Base-by-base conservation (phyloP, 208 protist genomes). In the Wallacemonas sp. region DNA sequence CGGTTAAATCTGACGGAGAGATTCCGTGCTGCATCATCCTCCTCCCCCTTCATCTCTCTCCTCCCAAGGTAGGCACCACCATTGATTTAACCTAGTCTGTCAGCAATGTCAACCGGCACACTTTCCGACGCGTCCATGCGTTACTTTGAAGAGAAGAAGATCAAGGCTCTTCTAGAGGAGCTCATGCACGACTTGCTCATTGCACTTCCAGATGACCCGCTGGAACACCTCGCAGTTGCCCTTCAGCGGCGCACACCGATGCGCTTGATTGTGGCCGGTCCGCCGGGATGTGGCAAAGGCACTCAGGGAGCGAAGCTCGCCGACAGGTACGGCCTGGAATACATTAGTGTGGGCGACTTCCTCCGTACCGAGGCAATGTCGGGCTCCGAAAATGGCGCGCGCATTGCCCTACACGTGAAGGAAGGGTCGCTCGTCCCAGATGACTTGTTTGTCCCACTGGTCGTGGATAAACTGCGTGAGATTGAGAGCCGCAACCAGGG, bases 211-310 rank as follows among this genome's bases (percentile, higher is more conserved):
- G 76, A 83, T 3, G 77, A 93, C 45, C 89, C 89, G 0, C 77
- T 95, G 0, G 65, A 68, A 22, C 90, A 79, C 60, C 71, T 95
- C 1, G 68, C 82, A 34, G 42, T 68, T 29, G 50, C 65, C 15
- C 73, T 94, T 27, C 68, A 81, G 41, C 63, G 55, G 17, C 63
- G 60, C 0, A 85, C 79, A 0, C 78, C 75, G 1, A 59, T 89
- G 13, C 77, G 77, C 22, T 44, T 97, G 9, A 84, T 96, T 21
- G 30, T 97, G n/a, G 34, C 78, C 0, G 97, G 97, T 0, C 75
- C 85, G 0, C 87, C 91, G 0, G 94, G 87, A 15, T 80, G 79
- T 55, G 97, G 97, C 26, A 99, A 98, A 63, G 94, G 87, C 3
- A 98, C 94, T 9, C 86, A 97, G 63, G 90, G 80, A 6, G 75